Evolutionary conservation across 1,139 yeast genomes (phyloP).

Genomic region (Kodamaea plutei): DNA sequence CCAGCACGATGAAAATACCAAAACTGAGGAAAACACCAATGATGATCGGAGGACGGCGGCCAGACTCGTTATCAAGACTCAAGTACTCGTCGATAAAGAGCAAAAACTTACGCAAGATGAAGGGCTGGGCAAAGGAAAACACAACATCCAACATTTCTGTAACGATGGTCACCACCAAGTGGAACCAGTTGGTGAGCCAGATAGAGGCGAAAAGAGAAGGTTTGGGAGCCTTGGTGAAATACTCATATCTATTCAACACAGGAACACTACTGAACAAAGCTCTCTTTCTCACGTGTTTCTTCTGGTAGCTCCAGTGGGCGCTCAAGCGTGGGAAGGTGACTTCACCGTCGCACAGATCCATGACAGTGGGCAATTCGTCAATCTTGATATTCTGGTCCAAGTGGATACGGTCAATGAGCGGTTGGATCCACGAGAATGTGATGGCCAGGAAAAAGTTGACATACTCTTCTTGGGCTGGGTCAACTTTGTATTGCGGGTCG

Average conservation of each 20-base stretch:
- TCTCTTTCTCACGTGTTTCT: not conserved
- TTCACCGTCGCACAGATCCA: slow-evolving; percentile 9
- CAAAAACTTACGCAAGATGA: slow-evolving; percentile 21
- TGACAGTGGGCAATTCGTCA: slow-evolving; percentile 19
- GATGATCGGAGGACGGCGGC: slow-evolving; percentile 20
- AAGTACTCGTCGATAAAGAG: slow-evolving; percentile 5
- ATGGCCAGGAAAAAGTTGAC: slow-evolving; percentile 15
- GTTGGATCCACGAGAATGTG: slow-evolving; percentile 26
- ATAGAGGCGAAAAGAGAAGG: slow-evolving; percentile 20
- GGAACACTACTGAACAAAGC: not conserved
- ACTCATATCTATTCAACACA: slow-evolving; percentile 5
- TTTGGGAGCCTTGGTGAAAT: slow-evolving; percentile 7
- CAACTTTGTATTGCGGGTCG: slow-evolving; percentile 15
- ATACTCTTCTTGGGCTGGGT: slow-evolving; percentile 5
- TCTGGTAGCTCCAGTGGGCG: slow-evolving; percentile 9
- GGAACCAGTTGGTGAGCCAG: slow-evolving; percentile 9
- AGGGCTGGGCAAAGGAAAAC: slow-evolving; percentile 18
- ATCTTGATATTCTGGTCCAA: slow-evolving; percentile 18
- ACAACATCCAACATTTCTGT: slow-evolving; percentile 13
- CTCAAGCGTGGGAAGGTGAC: slow-evolving; percentile 8
- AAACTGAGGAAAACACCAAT: slow-evolving; percentile 19
- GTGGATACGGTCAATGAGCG: slow-evolving; percentile 23
- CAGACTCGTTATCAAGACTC: slow-evolving; percentile 1
- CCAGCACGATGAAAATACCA: slow-evolving; percentile 16
- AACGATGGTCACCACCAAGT: slow-evolving; percentile 9